phyloP scores from a whole-genome alignment of 345 rosid genomes.

The Pugionium dolabratum region DNA sequence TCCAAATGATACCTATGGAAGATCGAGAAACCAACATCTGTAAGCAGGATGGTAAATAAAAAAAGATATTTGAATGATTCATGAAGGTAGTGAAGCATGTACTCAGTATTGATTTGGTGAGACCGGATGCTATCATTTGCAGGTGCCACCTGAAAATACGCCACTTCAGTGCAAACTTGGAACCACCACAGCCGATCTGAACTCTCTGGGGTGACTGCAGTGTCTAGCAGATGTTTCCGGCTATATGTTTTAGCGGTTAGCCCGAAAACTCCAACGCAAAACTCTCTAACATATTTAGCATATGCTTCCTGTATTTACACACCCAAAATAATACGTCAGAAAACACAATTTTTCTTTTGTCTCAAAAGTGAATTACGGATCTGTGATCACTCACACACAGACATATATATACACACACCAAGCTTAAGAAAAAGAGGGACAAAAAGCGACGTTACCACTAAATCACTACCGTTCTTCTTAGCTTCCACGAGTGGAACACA shows the following conservation, averaged over 20 bases:
- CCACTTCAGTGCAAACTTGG: slow-evolving; percentile 96
- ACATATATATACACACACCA: background rate
- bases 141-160: slow-evolving; percentile 96
- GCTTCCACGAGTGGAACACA: slow-evolving; percentile 84
- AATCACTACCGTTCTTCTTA: slow-evolving; percentile 68
- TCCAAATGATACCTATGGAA: slow-evolving; percentile 82
- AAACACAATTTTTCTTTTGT: background rate
- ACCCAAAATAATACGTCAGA: background rate
- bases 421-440: slow-evolving; percentile 3
- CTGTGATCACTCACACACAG: background rate
- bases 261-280: slow-evolving; percentile 52
- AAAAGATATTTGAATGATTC: background rate
- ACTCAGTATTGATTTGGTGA: slow-evolving; percentile 76
- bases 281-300: slow-evolving; percentile 70
- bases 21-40: background rate
- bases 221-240: slow-evolving; percentile 61
- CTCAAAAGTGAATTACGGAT: background rate
- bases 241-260: slow-evolving; percentile 52
- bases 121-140: slow-evolving; percentile 85
- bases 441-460: slow-evolving; percentile 57
- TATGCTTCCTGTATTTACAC: slow-evolving; percentile 61
- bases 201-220: slow-evolving; percentile 46
- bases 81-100: background rate
- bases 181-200: slow-evolving; percentile 92
- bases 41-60: background rate